Conservation (phyloP, 1,139 yeast genomes). For the Kodamaea sp. region DNA sequence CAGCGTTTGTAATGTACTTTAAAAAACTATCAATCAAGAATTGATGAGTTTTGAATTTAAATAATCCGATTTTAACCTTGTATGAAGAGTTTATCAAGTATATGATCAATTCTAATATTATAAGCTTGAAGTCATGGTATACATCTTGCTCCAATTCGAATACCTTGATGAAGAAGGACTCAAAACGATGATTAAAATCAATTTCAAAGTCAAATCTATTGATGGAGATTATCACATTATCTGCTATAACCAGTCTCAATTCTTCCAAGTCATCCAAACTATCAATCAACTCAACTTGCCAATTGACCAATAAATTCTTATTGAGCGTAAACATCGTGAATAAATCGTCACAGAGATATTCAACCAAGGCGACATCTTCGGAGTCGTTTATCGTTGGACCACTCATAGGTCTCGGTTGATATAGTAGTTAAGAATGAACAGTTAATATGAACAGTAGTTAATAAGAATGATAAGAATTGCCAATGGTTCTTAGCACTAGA, state of each 20-base stretch:
- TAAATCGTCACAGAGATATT: conserved; percentile 22
- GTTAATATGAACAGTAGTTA: no score
- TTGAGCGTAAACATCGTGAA: conserved; percentile 28
- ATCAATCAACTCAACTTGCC: conserved; percentile 39
- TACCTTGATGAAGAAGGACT: conserved; percentile 16
- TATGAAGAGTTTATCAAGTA: conserved; percentile 24
- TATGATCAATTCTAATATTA: conserved; percentile 28
- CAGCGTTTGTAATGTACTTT: neutral
- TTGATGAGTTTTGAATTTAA: conserved; percentile 18
- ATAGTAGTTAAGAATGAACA: no score
- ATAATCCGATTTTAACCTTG: conserved; percentile 24
- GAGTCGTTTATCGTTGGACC: neutral
- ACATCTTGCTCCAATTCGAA: conserved; percentile 22
- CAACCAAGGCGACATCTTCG: conserved; percentile 11
- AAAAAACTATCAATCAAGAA: conserved; percentile 21
- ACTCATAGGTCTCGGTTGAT: no score
- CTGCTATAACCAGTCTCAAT: conserved; percentile 22
- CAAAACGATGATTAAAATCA: conserved; percentile 4
- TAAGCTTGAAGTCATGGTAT: conserved; percentile 29
- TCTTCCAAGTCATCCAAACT: conserved; percentile 7
- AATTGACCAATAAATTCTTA: conserved; percentile 26
- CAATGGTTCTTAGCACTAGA: no score
- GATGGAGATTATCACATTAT: conserved; percentile 19
- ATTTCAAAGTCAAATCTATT: conserved; percentile 4
- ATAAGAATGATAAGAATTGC: no score